A percentile compares a stretch with the other conserved stretches of the same genome.
These are phyloP conservation scores for Naganishia onofrii DNA, from an alignment of 768 basidiomycete species.

Conservation along the genomic window DNA sequence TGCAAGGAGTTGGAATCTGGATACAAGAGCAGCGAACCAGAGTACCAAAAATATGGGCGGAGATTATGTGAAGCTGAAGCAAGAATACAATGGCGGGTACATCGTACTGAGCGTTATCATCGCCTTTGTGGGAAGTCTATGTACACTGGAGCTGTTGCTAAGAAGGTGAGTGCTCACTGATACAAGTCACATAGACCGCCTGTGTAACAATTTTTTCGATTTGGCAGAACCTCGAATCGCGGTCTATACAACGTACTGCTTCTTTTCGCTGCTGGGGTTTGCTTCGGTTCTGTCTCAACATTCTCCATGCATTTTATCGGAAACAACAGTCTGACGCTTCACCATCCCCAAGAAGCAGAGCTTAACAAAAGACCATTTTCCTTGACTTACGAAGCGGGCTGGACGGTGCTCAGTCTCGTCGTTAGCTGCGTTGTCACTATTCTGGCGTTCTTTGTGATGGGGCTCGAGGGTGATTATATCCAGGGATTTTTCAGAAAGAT, in stretches of 20 bases:
- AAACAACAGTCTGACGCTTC: constrained; percentile 50
- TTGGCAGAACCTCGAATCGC: constrained; percentile 45
- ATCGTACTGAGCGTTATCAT: constrained; percentile 49
- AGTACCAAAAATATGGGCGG: constrained; percentile 32
- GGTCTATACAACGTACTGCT: constrained; percentile 48
- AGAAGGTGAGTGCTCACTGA: constrained; percentile 36
- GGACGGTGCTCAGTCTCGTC: constrained; percentile 50
- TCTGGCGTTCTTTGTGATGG: constrained; percentile 52
- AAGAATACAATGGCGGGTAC: constrained; percentile 45
- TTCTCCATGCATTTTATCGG: constrained; percentile 54
- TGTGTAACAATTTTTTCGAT: background rate
- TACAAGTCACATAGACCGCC: background rate
- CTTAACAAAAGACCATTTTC: constrained; percentile 35
- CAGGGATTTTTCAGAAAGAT: constrained; percentile 1
- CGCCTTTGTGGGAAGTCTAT: constrained; percentile 50
- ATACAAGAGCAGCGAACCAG: constrained; percentile 3
- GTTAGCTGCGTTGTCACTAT: constrained; percentile 49
- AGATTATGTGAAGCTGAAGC: constrained; percentile 42
- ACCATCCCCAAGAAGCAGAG: constrained; percentile 38
- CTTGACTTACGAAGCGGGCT: constrained; percentile 49
- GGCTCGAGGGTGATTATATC: constrained; percentile 35
- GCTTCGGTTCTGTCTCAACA: constrained; percentile 52
- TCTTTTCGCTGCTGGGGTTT: constrained; percentile 46
- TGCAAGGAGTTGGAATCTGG: background rate
- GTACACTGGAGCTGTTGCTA: constrained; percentile 51